A percentile compares a stretch with the other conserved stretches of the same genome.
Evolutionary conservation across 306 rosid genomes (phyloP).

Genomic region (Prunus mongolica): DNA sequence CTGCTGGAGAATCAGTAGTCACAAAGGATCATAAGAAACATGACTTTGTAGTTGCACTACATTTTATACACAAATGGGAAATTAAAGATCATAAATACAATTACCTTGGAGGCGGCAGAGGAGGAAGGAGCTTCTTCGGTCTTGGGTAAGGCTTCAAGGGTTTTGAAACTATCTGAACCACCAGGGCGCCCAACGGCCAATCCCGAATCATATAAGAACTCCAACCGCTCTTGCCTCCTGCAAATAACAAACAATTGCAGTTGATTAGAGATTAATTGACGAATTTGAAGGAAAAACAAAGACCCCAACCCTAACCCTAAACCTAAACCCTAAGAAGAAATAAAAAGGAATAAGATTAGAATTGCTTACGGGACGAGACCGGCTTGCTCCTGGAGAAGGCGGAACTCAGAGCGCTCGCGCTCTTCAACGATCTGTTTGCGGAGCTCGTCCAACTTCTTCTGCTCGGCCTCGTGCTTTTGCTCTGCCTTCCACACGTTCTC

Average conservation of each 20-base stretch:
- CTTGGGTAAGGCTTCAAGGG: constrained; percentile 66
- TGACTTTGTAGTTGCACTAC: not conserved
- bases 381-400: constrained; percentile 90
- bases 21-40: not conserved
- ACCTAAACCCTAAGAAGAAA: not conserved
- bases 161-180: constrained; percentile 66
- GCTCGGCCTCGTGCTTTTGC: constrained; percentile 84
- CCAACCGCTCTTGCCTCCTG: constrained; percentile 90
- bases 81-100: not conserved
- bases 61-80: not conserved
- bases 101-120: constrained; percentile 46
- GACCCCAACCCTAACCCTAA: constrained; percentile 18
- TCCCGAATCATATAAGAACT: constrained; percentile 86
- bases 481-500: constrained; percentile 99
- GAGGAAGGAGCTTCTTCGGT: constrained; percentile 39
- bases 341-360: not conserved
- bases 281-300: not conserved
- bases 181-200: constrained; percentile 67
- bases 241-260: not conserved
- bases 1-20: constrained; percentile 23
- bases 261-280: not conserved
- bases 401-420: constrained; percentile 77
- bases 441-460: constrained; percentile 89
- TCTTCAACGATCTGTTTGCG: constrained; percentile 92
- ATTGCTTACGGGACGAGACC: constrained; percentile 79